Conservation (phyloP, 2,329 filamentous ascomycete species). For the Capronia epimyces region DNA sequence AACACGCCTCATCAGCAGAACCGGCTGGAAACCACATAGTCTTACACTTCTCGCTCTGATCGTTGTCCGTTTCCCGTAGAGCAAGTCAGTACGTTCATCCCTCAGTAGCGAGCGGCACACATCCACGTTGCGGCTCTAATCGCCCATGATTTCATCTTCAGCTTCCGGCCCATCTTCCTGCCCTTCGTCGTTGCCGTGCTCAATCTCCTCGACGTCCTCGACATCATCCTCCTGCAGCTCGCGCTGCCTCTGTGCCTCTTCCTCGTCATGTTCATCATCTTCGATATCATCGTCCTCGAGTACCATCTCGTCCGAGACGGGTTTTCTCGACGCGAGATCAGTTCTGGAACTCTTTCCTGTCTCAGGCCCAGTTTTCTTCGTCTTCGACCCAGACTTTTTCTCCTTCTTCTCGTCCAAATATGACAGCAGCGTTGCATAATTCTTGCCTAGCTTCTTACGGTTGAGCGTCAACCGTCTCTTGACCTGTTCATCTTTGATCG, state of each 20-base stretch:
- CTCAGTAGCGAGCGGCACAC: too few relatives aligned
- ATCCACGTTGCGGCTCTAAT: conserved; percentile 17
- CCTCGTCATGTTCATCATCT: conserved; percentile 22
- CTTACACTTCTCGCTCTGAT: too few relatives aligned
- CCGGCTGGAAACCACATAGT: neutral
- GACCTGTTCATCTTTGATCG: conserved; percentile 69
- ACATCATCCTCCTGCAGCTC: conserved; percentile 20
- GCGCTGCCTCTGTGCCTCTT: conserved; percentile 20
- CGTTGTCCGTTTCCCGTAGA: too few relatives aligned
- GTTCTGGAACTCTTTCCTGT: conserved; percentile 4
- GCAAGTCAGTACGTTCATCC: neutral
- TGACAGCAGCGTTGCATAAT: conserved; percentile 76
- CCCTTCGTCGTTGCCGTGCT: conserved; percentile 5
- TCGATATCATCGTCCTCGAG: conserved; percentile 28
- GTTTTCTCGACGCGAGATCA: conserved; percentile 12
- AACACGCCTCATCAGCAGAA: neutral
- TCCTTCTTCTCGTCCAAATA: conserved; percentile 58
- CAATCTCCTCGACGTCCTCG: conserved; percentile 19
- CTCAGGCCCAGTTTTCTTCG: conserved; percentile 1
- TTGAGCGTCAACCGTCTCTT: conserved; percentile 71
- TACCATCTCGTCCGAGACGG: conserved; percentile 23
- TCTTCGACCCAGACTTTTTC: conserved; percentile 14
- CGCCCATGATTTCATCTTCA: conserved; percentile 29
- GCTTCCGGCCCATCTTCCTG: conserved; percentile 10
- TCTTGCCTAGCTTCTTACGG: conserved; percentile 70